Evolutionary conservation across 306 rosid genomes (phyloP).

Genomic region (Psophocarpus tetragonolobus): DNA sequence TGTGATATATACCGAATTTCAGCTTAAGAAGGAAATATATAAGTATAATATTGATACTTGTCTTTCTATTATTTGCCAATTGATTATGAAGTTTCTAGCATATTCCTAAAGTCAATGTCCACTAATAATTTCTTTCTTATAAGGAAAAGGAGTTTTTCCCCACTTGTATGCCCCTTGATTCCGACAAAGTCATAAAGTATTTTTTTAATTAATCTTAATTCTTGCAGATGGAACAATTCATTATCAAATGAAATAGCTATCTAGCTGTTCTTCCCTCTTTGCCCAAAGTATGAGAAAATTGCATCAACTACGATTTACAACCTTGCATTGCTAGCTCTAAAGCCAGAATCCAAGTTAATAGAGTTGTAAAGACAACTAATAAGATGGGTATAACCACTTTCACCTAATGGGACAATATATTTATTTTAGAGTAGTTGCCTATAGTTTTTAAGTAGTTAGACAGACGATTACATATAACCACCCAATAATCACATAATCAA

Average conservation of each 20-base stretch:
- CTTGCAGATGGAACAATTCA: neutral
- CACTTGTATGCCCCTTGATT: neutral
- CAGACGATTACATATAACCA: neutral
- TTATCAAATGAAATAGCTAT: neutral
- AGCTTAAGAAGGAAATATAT: neutral
- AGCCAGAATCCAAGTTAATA: neutral
- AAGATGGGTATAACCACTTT: conserved; percentile 41
- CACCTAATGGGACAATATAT: conserved; percentile 27
- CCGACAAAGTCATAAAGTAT: neutral
- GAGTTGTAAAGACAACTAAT: neutral
- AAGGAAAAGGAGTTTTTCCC: neutral
- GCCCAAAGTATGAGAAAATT: neutral
- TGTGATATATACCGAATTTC: neutral
- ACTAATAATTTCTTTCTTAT: neutral
- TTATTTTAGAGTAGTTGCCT: conserved; percentile 31
- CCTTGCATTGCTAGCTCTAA: neutral
- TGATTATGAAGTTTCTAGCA: conserved; percentile 6
- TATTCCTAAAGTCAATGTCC: conserved; percentile 16
- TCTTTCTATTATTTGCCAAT: neutral
- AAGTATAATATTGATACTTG: neutral
- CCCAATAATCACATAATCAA: conserved; percentile 29
- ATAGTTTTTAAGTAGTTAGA: conserved; percentile 26
- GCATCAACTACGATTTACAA: neutral
- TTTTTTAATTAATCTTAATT: conserved; percentile 7
- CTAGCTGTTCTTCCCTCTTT: neutral